Conservation (phyloP, 2,329 filamentous ascomycete genomes). For the Fusarium burgessii region DNA sequence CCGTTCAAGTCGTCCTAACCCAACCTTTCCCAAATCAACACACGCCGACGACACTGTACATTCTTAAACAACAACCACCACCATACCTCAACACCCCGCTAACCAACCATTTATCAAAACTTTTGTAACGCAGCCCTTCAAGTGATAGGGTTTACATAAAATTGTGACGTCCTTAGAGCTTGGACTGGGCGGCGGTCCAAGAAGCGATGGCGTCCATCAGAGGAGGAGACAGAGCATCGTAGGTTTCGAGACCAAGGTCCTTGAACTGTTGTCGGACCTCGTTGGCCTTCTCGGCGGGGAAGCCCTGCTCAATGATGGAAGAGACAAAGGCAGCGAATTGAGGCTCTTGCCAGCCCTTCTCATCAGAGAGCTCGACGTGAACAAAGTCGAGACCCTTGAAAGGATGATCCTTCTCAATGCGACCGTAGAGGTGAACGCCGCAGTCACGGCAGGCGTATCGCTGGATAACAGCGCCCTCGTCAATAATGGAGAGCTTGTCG, state of each 20-base stretch:
- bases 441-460: slow-evolving; percentile 72
- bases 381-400: slow-evolving; percentile 79
- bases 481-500: slow-evolving; percentile 68
- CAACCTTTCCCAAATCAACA: not conserved
- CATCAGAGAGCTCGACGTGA: slow-evolving; percentile 70
- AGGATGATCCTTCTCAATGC: slow-evolving; percentile 72
- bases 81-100: slow-evolving; percentile 19
- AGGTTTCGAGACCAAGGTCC: slow-evolving; percentile 68
- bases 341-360: slow-evolving; percentile 77
- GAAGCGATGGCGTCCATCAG: slow-evolving; percentile 73
- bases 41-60: slow-evolving; percentile 7
- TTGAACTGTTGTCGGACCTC: slow-evolving; percentile 66
- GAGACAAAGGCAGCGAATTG: slow-evolving; percentile 78
- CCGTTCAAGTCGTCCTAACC: not conserved
- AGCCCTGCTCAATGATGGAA: slow-evolving; percentile 76
- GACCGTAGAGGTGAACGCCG: slow-evolving; percentile 72
- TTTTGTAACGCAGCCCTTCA: slow-evolving; percentile 21
- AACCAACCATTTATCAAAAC: slow-evolving; percentile 15
- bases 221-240: slow-evolving; percentile 70
- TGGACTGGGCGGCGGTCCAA: slow-evolving; percentile 63
- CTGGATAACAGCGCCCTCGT: slow-evolving; percentile 68
- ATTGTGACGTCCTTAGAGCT: slow-evolving; percentile 22
- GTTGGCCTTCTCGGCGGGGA: slow-evolving; percentile 65
- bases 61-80: slow-evolving; percentile 26
- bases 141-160: not conserved